Conservation (phyloP, 169 alveolate species). For the Plasmodium gonderi region DNA sequence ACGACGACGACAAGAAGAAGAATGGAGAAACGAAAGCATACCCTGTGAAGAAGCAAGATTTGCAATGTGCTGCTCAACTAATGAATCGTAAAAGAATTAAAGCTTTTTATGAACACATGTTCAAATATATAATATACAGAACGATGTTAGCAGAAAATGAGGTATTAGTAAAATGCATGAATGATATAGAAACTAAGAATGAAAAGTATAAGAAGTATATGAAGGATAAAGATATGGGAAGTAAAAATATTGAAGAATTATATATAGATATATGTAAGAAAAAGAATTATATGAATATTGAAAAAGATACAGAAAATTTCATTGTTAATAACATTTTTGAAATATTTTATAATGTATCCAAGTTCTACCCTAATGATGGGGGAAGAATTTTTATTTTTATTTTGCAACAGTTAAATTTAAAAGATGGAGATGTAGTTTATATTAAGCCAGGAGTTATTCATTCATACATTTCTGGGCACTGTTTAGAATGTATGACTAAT, state of each 20-base stretch:
- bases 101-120: constrained; percentile 50
- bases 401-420: constrained; percentile 88
- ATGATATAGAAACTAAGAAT: constrained; percentile 3
- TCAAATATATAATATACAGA: constrained; percentile 16
- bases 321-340: constrained; percentile 43
- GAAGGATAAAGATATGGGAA: neutral
- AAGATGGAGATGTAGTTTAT: constrained; percentile 92
- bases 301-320: constrained; percentile 20
- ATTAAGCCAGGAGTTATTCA: constrained; percentile 95
- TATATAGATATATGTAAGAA: constrained; percentile 26
- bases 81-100: constrained; percentile 12
- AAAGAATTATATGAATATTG: constrained; percentile 10
- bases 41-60: neutral
- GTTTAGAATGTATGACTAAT: constrained; percentile 95
- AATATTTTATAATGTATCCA: constrained; percentile 39
- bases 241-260: constrained; percentile 20
- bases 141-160: constrained; percentile 21
- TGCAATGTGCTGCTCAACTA: neutral
- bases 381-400: constrained; percentile 91
- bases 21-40: neutral
- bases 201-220: constrained; percentile 6
- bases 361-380: constrained; percentile 88
- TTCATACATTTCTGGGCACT: constrained; percentile 94
- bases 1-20: too few species aligned
- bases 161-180: neutral